phyloP scores from a whole-genome alignment of 768 basidiomycete species.

The Collybiopsis confluens region DNA sequence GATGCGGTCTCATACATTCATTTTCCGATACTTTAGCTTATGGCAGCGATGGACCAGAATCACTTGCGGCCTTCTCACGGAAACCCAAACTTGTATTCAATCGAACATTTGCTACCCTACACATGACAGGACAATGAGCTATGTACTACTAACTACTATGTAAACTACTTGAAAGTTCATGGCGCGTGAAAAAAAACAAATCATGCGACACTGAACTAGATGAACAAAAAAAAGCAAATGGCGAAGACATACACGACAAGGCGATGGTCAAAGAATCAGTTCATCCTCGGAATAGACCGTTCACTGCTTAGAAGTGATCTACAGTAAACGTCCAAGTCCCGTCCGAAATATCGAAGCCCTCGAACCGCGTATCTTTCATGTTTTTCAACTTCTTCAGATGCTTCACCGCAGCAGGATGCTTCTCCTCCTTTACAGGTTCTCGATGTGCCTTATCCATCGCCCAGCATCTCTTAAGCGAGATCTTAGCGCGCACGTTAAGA shows the following conservation, averaged over 20 bases:
- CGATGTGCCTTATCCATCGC: conserved; percentile 87
- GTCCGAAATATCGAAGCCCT: conserved; percentile 69
- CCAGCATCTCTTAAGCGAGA: conserved; percentile 81
- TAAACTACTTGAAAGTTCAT: conserved; percentile 8
- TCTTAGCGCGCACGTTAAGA: conserved; percentile 80
- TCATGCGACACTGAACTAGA: neutral
- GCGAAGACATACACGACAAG: neutral
- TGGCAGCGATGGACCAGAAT: too few species aligned
- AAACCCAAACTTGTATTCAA: too few species aligned
- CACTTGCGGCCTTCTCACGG: too few species aligned
- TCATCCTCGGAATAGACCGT: neutral
- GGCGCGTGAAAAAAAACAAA: neutral
- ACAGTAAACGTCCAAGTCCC: conserved; percentile 95
- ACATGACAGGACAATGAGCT: too few species aligned
- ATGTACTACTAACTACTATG: too few species aligned
- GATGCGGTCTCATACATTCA: too few species aligned
- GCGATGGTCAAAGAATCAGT: conserved; percentile 3
- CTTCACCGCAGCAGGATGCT: conserved; percentile 62
- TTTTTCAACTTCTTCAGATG: conserved; percentile 77
- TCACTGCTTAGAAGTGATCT: conserved; percentile 73
- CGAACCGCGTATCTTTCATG: conserved; percentile 85
- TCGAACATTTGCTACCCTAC: too few species aligned
- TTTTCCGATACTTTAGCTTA: too few species aligned
- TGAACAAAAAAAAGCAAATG: neutral
- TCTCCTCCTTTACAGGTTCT: conserved; percentile 81